Base-by-base conservation (phyloP, 2,329 filamentous ascomycete species). In the Mollisiaceae sp. region DNA sequence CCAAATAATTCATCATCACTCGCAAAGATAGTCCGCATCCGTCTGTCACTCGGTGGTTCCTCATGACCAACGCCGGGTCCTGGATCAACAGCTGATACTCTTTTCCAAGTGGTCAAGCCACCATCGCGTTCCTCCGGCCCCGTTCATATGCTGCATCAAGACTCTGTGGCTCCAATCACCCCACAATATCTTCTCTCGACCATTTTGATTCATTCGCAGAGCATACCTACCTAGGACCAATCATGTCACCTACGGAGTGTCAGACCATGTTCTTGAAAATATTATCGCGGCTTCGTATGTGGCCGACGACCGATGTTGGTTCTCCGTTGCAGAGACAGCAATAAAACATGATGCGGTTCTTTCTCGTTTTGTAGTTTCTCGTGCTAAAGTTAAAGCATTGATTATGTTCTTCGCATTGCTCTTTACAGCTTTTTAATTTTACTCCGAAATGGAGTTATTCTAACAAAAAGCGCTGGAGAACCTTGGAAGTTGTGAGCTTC, bases 141-240 rank as follows among this genome's bases (percentile, higher is more conserved):
- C n/a, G n/a, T 11, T 11, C 22, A 8, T 18, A 15, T n/a, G 1
- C 41, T 18, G 41, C 15, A 15, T 18, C 12, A 43, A 43, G 6
- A 8, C 41, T 18, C 15, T 22, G 45, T 50, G 45, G 45, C 45
- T n/a, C 20, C n/a, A 11, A 8, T 32, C 27, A 6, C 24, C 45
- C 22, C 45, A 50, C 45, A n/a, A 50, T n/a, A 8, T 50, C n/a
- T 50, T n/a, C 22, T 22, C 20, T 20, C n/a, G 2, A 22, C 8
- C 45, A 24, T n/a, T n/a, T 24, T 43, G 41, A 50, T 50, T 50
- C 45, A 50, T 50, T 50, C 45, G 45, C 45, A 20, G n/a, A 50
- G 45, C 45, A 50, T 24, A 24, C 45, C 45, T 11, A 2, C 18
- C 20, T 50, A 8, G 22, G 45, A 22, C 11, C 45, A 50, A 8